Evolutionary conservation across 2,329 filamentous ascomycete genomes (phyloP), one percentile per base, ranked within the genome.

Genomic region (Domatiomyces catenatus): DNA sequence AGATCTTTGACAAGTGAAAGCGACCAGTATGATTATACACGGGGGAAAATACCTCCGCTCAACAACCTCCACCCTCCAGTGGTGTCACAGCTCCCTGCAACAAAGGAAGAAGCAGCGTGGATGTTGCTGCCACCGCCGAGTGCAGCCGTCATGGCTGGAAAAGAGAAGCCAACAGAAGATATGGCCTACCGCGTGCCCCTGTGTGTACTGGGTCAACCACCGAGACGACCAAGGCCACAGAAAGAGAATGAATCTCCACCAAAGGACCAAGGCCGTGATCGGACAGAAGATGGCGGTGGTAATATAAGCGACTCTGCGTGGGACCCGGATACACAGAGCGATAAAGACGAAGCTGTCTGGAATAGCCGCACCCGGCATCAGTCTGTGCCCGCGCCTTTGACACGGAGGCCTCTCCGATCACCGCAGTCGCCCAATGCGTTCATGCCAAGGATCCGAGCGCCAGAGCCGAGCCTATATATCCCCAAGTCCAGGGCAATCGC

Each of bases 81-180:
- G 48, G 84, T 92, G 54, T 86, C 79, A 65, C 86, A 80, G 67
- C 83, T 78, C 51, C 84, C 81, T 12, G 75, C 73, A 39, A 80
- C 77, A 63, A 79, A 72, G 61, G 79, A 80, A 50, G 86, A 85
- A 53, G 83, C 84, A 50, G 76, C 75, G 61, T 95, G 89, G 89
- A 94, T 95, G 88, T 71, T 94, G 48, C 86, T 94, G 62, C 89
- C 89, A 1, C 87, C 88, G 1, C 89, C 89, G n/a, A 79, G 83
- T 32, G 87, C 89, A 51, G 88, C 83, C 64, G 75, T 94, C 53
- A 95, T 95, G 89, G 84, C 84, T 56, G 89, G 88, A 57, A 92
- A 89, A 64, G 78, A 85, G 36, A 78, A 50, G 24, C 55, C 56
- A 10, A 47, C 26, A 20, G 51, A 50, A 3, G 58, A 57, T 48